Percentiles rank a stretch among this genome's conserved stretches.
phyloP scores from a whole-genome alignment of 257 asterid genomes.

The Lantana camara region DNA sequence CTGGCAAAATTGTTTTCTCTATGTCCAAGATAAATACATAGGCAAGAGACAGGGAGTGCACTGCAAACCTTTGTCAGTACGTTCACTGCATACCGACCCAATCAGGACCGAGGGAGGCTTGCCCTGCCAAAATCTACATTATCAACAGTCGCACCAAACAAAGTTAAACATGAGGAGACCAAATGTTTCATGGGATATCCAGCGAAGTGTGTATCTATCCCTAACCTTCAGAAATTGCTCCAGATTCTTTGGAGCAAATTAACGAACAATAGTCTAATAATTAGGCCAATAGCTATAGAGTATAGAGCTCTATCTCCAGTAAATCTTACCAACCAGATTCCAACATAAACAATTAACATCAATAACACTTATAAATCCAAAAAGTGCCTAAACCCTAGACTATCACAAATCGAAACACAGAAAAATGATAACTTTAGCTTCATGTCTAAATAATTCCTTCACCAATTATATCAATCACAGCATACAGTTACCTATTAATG shows the following conservation, averaged over 20 bases:
- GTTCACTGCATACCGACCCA: conserved; percentile 36
- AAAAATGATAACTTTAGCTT: conserved; percentile 2
- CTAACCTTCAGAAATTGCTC: not conserved
- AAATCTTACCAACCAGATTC: conserved; percentile 8
- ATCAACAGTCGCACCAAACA: conserved; percentile 11
- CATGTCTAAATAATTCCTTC: not conserved
- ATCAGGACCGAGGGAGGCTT: conserved; percentile 44
- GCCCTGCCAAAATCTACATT: conserved; percentile 60
- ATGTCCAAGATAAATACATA: not conserved
- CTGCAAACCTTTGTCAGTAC: conserved; percentile 66
- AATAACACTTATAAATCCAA: not conserved
- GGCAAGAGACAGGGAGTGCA: conserved; percentile 7
- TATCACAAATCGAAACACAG: conserved; percentile 1
- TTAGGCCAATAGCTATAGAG: not conserved
- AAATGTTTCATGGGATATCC: conserved; percentile 3
- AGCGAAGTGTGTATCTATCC: not conserved
- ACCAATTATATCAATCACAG: not conserved
- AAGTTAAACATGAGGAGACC: conserved; percentile 4
- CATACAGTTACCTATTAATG: not conserved
- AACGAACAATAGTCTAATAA: not conserved
- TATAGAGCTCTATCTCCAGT: not conserved
- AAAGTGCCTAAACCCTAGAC: conserved; percentile 29
- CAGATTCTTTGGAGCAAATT: conserved; percentile 12
- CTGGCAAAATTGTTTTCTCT: not conserved
- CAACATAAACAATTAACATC: no score